Conservation (phyloP, 768 basidiomycete species). For the Podaxis carcinomalis region DNA sequence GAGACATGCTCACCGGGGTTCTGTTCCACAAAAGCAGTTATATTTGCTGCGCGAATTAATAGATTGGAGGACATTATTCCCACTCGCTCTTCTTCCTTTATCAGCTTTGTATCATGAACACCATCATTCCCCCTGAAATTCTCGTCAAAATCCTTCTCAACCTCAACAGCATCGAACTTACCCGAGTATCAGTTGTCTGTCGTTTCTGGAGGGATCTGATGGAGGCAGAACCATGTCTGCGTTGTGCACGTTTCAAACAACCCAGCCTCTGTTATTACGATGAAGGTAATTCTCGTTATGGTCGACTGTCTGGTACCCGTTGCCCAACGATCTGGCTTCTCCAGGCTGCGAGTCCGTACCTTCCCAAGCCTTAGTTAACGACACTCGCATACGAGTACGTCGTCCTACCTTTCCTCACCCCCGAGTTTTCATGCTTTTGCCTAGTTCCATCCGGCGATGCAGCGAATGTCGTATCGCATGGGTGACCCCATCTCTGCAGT, state of each 20-base stretch:
- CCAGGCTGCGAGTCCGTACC: background rate
- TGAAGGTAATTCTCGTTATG: background rate
- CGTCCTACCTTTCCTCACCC: background rate
- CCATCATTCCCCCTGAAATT: slow-evolving; percentile 12
- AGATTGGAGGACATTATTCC: background rate
- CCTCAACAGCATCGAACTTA: slow-evolving; percentile 13
- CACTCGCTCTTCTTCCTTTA: background rate
- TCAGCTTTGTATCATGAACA: background rate
- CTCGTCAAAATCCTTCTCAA: slow-evolving; percentile 10
- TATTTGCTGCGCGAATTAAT: background rate
- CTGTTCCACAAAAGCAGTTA: background rate
- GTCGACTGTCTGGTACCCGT: background rate
- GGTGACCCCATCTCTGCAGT: slow-evolving; percentile 8
- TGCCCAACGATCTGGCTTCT: background rate
- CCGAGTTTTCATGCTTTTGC: background rate
- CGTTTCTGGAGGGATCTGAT: slow-evolving; percentile 13
- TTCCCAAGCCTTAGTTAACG: background rate
- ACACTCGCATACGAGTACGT: background rate
- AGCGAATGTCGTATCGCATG: slow-evolving; percentile 13
- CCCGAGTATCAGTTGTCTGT: slow-evolving; percentile 12
- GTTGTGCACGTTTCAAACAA: slow-evolving; percentile 13
- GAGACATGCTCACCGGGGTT: background rate
- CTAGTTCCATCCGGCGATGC: slow-evolving; percentile 16
- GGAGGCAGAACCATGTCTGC: slow-evolving; percentile 4
- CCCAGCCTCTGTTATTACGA: background rate